A percentile compares a stretch with the other conserved stretches of the same genome.
phyloP scores from a whole-genome alignment of 2,329 filamentous ascomycete species.

The Pseudogymnoascus sp. region DNA sequence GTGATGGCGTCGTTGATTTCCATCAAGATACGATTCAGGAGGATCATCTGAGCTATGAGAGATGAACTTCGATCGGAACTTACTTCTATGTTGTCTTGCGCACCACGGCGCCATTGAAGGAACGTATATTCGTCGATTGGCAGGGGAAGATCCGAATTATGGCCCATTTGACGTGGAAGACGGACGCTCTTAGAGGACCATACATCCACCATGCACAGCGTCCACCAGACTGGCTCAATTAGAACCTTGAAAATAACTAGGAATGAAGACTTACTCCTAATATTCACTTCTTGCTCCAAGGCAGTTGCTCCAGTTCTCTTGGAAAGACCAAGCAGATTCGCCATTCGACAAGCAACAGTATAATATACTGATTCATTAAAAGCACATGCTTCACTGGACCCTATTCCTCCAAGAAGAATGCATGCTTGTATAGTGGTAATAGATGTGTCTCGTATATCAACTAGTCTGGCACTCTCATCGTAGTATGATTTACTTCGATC shows the following conservation, averaged over 20 bases:
- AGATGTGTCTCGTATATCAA: slow-evolving; percentile 19
- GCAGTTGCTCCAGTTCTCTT: slow-evolving; percentile 12
- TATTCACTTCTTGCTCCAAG: slow-evolving; percentile 19
- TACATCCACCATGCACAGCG: slow-evolving; percentile 22
- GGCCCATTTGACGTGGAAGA: slow-evolving; percentile 19
- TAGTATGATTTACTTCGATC: slow-evolving; percentile 16
- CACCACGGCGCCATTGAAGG: slow-evolving; percentile 1
- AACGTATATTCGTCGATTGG: slow-evolving; percentile 19
- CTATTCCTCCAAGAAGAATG: slow-evolving; percentile 19
- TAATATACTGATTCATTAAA: slow-evolving; percentile 20
- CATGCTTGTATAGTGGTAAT: slow-evolving; percentile 21
- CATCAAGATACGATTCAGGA: slow-evolving; percentile 32
- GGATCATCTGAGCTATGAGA: slow-evolving; percentile 32
- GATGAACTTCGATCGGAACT: slow-evolving; percentile 11
- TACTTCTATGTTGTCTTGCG: background rate
- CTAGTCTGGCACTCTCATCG: slow-evolving; percentile 15
- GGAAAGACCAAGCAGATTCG: slow-evolving; percentile 18
- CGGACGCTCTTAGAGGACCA: slow-evolving; percentile 21
- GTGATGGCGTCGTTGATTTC: slow-evolving; percentile 35
- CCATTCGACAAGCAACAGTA: slow-evolving; percentile 20
- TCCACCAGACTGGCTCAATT: slow-evolving; percentile 20
- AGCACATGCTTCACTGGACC: slow-evolving; percentile 17
- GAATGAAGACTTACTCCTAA: slow-evolving; percentile 15
- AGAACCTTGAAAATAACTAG: background rate
- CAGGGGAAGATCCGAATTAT: slow-evolving; percentile 16